A percentile compares a stretch with the other conserved stretches of the same genome.
Evolutionary conservation across 1,139 yeast genomes (phyloP).

Genomic region (Lodderomyces metapsilosis): DNA sequence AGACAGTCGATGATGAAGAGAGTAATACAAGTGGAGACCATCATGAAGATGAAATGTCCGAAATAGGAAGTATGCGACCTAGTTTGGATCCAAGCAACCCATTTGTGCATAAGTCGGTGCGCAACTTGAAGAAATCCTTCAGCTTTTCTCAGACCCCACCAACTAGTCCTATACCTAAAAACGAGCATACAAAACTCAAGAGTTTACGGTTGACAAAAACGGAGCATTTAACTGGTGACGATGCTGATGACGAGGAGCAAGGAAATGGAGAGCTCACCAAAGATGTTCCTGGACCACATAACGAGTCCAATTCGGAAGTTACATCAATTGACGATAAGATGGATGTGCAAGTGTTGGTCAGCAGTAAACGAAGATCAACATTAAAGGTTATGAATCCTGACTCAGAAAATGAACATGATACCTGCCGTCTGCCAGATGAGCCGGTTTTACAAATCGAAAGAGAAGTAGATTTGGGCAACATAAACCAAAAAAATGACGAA

Average conservation of each 20-base stretch:
- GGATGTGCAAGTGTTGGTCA: constrained; percentile 73
- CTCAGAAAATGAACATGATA: constrained; percentile 5
- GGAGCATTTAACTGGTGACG: constrained; percentile 12
- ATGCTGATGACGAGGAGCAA: constrained; percentile 7
- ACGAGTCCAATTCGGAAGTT: constrained; percentile 17
- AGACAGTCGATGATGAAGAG: constrained; percentile 15
- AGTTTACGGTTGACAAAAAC: constrained; percentile 12
- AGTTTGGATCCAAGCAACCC: constrained; percentile 2
- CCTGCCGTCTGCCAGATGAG: no score
- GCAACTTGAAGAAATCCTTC: constrained; percentile 18
- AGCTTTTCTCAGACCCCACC: constrained; percentile 21
- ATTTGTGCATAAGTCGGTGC: constrained; percentile 9
- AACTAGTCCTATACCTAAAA: constrained; percentile 12
- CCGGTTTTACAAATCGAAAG: background rate
- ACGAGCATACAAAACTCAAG: constrained; percentile 12
- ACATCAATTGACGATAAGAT: constrained; percentile 41
- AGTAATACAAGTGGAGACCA: background rate
- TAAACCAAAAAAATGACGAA: constrained; percentile 6
- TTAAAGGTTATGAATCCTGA: constrained; percentile 69
- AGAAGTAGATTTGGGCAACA: constrained; percentile 1
- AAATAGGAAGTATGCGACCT: constrained; percentile 3
- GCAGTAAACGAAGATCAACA: constrained; percentile 64
- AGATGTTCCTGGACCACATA: constrained; percentile 5
- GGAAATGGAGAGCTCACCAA: constrained; percentile 3
- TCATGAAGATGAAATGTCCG: background rate